Conservation (phyloP, 225 moss, liverwort and hornwort genomes). For the Straminergon stramineum region DNA sequence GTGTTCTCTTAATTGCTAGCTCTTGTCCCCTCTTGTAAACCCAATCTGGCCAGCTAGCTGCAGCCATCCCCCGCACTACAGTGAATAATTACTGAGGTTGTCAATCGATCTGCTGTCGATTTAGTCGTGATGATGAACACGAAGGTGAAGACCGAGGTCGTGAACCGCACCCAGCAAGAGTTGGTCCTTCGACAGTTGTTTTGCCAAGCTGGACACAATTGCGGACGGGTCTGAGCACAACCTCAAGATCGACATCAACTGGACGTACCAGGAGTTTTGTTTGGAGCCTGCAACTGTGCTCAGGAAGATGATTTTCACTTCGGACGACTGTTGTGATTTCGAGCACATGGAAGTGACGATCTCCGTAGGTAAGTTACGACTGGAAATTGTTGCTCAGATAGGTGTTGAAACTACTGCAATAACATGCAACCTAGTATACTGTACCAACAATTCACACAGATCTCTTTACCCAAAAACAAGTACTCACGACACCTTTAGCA, state of each 20-base stretch:
- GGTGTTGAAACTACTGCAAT: too few relatives aligned
- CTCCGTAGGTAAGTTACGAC: neutral
- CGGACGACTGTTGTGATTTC: neutral
- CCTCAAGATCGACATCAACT: neutral
- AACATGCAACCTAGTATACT: too few relatives aligned
- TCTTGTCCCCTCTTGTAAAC: neutral
- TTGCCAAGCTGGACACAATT: neutral
- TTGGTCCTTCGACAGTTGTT: neutral
- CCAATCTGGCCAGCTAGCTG: neutral
- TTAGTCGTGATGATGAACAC: neutral
- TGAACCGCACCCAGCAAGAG: neutral
- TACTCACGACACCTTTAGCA: too few relatives aligned
- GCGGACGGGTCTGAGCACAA: neutral
- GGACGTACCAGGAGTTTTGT: conserved; percentile 7
- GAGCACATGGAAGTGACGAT: neutral
- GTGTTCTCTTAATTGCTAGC: neutral
- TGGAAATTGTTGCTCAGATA: neutral
- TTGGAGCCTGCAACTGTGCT: neutral
- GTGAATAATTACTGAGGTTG: neutral
- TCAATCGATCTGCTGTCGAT: neutral
- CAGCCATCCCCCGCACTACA: neutral
- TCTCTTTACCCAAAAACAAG: too few relatives aligned
- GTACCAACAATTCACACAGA: too few relatives aligned
- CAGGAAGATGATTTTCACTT: neutral
- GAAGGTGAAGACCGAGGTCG: neutral